These are phyloP conservation scores for Pythium sukuiense DNA, from an alignment of 352 stramenopile genomes.

Conservation along the genomic window DNA sequence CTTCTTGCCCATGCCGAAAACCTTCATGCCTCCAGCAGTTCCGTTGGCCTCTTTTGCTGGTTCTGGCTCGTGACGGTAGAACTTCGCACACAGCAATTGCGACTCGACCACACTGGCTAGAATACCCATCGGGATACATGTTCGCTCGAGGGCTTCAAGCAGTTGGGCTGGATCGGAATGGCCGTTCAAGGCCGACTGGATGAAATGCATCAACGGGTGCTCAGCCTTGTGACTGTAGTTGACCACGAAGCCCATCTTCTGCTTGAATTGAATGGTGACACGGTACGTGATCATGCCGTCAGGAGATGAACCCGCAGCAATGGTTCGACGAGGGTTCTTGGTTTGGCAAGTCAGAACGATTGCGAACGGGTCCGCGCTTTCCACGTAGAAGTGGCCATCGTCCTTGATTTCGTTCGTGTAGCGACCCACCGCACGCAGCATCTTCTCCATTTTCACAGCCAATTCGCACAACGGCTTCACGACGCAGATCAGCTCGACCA, in stretches of 20 bases:
- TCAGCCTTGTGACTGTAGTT: conserved; percentile 88
- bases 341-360: conserved; percentile 77
- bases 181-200: conserved; percentile 81
- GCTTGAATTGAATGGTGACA: conserved; percentile 83
- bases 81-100: conserved; percentile 83
- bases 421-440: conserved; percentile 53
- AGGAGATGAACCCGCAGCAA: conserved; percentile 66
- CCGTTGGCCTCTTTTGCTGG: conserved; percentile 42
- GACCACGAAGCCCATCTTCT: conserved; percentile 87
- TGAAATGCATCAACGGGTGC: conserved; percentile 85
- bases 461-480: conserved; percentile 86
- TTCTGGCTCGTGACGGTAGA: conserved; percentile 66
- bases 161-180: conserved; percentile 79
- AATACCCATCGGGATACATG: conserved; percentile 82
- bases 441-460: conserved; percentile 78
- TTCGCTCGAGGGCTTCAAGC: conserved; percentile 80
- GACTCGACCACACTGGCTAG: conserved; percentile 80
- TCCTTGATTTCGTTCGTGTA: conserved; percentile 79
- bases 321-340: conserved; percentile 68
- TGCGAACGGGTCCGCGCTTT: conserved; percentile 81
- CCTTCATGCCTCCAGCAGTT: conserved; percentile 37
- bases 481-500: conserved; percentile 86
- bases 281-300: conserved; percentile 79
- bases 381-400: conserved; percentile 81
- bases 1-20: conserved; percentile 68